Percentiles rank a stretch among this genome's conserved stretches.
These are phyloP conservation scores for Metroxylon sagu DNA, from an alignment of 176 grass and related monocot genomes.

Conservation along the genomic window DNA sequence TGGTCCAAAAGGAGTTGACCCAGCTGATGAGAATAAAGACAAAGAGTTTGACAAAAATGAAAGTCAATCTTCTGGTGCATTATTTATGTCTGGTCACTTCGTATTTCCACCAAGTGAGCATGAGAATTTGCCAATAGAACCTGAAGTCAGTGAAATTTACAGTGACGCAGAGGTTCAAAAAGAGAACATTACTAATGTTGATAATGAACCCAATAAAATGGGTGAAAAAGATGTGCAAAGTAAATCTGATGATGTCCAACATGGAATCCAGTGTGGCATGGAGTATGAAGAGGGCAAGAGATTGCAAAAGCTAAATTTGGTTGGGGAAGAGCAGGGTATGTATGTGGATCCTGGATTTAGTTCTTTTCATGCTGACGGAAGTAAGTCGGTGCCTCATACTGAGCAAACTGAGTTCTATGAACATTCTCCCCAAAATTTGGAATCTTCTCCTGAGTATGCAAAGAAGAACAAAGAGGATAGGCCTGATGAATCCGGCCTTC, in stretches of 20 bases:
- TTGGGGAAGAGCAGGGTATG: slow-evolving; percentile 11
- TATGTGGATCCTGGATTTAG: slow-evolving; percentile 12
- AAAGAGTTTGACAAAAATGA: neutral
- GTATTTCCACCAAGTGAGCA: slow-evolving; percentile 81
- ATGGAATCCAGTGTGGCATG: slow-evolving; percentile 28
- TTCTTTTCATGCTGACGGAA: neutral
- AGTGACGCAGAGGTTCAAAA: slow-evolving; percentile 20
- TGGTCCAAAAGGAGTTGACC: slow-evolving; percentile 6
- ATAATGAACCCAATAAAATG: slow-evolving; percentile 4
- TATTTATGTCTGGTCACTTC: slow-evolving; percentile 58
- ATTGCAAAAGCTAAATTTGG: slow-evolving; percentile 4
- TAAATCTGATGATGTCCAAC: slow-evolving; percentile 12
- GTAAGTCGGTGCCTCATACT: too few relatives aligned
- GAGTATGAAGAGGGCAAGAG: slow-evolving; percentile 20
- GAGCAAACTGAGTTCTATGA: slow-evolving; percentile 4
- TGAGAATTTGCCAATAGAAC: slow-evolving; percentile 68
- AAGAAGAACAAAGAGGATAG: slow-evolving; percentile 3
- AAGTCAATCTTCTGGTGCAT: slow-evolving; percentile 17
- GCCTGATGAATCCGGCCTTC: slow-evolving; percentile 11
- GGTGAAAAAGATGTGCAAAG: slow-evolving; percentile 11
- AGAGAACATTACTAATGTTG: slow-evolving; percentile 22
- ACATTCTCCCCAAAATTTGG: slow-evolving; percentile 23
- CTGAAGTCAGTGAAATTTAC: slow-evolving; percentile 22
- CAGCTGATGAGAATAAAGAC: neutral
- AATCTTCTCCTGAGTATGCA: neutral